A percentile compares a stretch with the other conserved stretches of the same genome.
Conservation (phyloP, 257 asterid genomes). For the Solanum stenotomum region DNA sequence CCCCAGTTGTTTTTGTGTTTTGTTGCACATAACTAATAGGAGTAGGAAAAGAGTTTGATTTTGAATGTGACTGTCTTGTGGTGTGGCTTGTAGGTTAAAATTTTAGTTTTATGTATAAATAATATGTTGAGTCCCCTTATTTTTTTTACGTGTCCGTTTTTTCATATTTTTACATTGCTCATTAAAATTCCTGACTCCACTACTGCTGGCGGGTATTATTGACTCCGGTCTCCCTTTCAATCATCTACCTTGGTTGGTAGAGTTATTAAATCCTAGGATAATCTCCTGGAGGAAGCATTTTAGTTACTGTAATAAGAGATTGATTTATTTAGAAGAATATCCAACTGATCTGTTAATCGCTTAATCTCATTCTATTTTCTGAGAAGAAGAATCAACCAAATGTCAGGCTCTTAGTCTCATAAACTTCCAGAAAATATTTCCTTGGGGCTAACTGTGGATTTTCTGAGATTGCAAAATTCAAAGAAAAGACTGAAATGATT, state of each 20-base stretch:
- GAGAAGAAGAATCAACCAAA: neutral
- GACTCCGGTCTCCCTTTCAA: neutral
- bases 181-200: neutral
- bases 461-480: neutral
- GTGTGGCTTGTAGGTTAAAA: neutral
- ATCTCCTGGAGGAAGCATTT: neutral
- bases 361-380: neutral
- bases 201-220: neutral
- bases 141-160: neutral
- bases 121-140: neutral
- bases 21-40: neutral
- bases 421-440: neutral
- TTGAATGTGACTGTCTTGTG: neutral
- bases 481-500: neutral
- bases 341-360: neutral
- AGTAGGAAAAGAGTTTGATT: neutral
- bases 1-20: neutral
- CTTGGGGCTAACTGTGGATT: neutral
- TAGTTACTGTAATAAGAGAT: neutral
- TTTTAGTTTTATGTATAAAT: neutral
- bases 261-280: neutral
- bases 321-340: neutral
- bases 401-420: neutral
- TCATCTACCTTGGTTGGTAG: neutral
- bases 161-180: neutral